Evolutionary conservation across 2,329 filamentous ascomycete genomes (phyloP), one percentile per base, ranked within the genome.

Genomic region (Trichophyton equinum): DNA sequence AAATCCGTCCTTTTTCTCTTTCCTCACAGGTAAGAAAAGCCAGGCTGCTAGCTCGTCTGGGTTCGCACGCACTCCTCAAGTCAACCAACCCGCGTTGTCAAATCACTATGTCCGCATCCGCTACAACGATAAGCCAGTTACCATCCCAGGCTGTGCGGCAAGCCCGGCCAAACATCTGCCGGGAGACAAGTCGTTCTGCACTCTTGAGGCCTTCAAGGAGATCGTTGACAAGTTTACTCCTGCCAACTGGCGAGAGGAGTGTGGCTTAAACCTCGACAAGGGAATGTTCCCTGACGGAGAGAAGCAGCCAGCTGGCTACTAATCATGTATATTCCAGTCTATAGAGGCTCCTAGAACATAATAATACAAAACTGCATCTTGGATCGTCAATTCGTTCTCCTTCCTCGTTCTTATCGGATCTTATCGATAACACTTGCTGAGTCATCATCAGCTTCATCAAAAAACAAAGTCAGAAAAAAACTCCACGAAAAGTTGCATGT

Each of bases 211-310:
- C 0, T 99, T 99, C 79, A 97, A 97, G 74, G 78, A 83, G 58
- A 89, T 96, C 60, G 90, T 94, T 1, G 92, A 97, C 75, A 90
- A 89, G 68, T 95, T 88, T 70, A 94, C 89, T 1, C 94, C 94
- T 0, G 77, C 77, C 62, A 82, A 91, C 71, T 97, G 91, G 92
- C 83, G 82, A 68, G 70, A 73, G 18, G 83, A 82, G 59, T 89
- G 86, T 68, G 71, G 74, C 46, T 74, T 73, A 61, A 85, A 85
- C 66, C 66, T 87, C 44, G 82, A 82, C 49, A 72, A 77, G 63
- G 77, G 78, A 1, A 74, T 79, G 3, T 79, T 82, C 63, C 81
- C 80, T 0, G 70, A 75, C 47, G 68, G 64, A 60, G 71, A 75
- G 57, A 71, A 72, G 49, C 67, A 71, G 33, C 62, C 64, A 22